Evolutionary conservation across 495 filamentous ascomycete species (phyloP).

Genomic region (Hyphodiscus hymeniophilus): DNA sequence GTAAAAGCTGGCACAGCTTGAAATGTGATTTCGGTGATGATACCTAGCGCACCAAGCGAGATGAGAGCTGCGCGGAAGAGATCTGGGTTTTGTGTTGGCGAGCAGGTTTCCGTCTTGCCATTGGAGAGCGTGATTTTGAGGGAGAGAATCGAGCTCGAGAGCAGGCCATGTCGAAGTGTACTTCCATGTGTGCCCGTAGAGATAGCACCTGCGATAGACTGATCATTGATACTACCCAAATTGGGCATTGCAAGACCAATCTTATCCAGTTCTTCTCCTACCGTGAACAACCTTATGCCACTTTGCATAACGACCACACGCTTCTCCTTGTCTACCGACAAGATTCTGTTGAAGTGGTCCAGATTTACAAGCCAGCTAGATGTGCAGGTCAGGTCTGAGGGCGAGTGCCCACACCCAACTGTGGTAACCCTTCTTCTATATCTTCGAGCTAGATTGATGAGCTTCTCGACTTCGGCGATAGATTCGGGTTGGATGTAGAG

Average conservation of each 20-base stretch:
- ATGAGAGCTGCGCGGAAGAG: conserved; percentile 86
- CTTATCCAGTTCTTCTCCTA: conserved; percentile 60
- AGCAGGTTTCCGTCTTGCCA: conserved; percentile 68
- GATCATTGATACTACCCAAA: conserved; percentile 88
- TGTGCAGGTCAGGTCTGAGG: conserved; percentile 86
- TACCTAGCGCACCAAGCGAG: conserved; percentile 81
- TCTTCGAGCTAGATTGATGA: conserved; percentile 70
- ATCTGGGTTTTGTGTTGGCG: conserved; percentile 55
- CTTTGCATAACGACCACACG: conserved; percentile 68
- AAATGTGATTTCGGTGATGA: conserved; percentile 82
- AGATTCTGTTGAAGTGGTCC: conserved; percentile 66
- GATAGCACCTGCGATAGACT: conserved; percentile 89
- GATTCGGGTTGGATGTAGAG: conserved; percentile 79
- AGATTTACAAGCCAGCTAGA: conserved; percentile 93
- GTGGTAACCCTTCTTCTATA: conserved; percentile 73
- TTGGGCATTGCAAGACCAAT: conserved; percentile 76
- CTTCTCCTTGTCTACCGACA: conserved; percentile 55
- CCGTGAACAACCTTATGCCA: conserved; percentile 69
- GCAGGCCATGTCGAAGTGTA: conserved; percentile 71
- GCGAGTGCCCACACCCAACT: conserved; percentile 84
- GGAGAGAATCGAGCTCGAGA: conserved; percentile 64
- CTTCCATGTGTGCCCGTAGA: conserved; percentile 90
- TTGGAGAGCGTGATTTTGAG: conserved; percentile 78
- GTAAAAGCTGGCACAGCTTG: conserved; percentile 69
- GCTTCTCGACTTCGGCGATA: conserved; percentile 71